These are phyloP conservation scores for Pseudognaphalium luteoalbum DNA, from an alignment of 129 eudicot species.

Conservation along the genomic window DNA sequence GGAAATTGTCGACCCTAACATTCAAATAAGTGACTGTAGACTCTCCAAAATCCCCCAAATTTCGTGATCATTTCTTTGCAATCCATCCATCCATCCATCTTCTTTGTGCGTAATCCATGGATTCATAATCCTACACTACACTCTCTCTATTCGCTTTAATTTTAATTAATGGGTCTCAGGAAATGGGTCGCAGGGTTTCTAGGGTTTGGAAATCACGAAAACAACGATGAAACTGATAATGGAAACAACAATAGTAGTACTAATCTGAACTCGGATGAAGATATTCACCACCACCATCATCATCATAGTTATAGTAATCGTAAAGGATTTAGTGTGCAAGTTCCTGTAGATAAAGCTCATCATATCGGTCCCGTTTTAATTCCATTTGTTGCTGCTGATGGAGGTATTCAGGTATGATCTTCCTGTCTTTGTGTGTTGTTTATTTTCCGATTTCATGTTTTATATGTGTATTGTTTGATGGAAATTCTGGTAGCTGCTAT, in stretches of 20 bases:
- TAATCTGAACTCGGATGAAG: conserved; percentile 8
- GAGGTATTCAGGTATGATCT: conserved; percentile 77
- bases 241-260: not conserved
- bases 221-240: conserved; percentile 8
- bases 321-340: conserved; percentile 75
- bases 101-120: not conserved
- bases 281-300: not conserved
- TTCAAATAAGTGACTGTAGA: not conserved
- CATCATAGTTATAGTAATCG: conserved; percentile 36
- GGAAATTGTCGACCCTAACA: no score
- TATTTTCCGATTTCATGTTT: not conserved
- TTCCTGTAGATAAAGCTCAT: conserved; percentile 51
- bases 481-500: not conserved
- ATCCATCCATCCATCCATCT: not conserved
- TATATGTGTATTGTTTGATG: not conserved
- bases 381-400: conserved; percentile 58
- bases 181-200: conserved; percentile 52
- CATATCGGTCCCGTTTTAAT: conserved; percentile 55
- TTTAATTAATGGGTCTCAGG: conserved; percentile 45
- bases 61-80: not conserved
- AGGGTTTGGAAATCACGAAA: conserved; percentile 55
- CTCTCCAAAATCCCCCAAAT: not conserved
- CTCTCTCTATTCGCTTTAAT: not conserved
- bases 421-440: not conserved
- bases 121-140: not conserved